A percentile compares a stretch with the other conserved stretches of the same genome.
These are phyloP conservation scores for Uromyces viciae-fabae DNA, from an alignment of 1,284 basidiomycete genomes.

Conservation along the genomic window DNA sequence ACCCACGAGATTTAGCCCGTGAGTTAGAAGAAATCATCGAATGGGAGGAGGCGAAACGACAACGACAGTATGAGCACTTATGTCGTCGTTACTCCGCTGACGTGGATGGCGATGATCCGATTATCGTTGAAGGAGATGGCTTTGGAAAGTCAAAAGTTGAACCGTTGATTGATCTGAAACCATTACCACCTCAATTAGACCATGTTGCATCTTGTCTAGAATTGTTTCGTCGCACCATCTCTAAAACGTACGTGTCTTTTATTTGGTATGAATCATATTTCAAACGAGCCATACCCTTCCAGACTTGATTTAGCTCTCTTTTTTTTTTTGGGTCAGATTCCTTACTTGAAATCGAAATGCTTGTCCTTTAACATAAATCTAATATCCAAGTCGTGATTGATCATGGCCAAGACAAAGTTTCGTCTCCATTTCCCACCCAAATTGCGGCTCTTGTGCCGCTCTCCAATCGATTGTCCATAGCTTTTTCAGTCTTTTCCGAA, in stretches of 20 bases:
- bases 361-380: too few species aligned
- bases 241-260: conserved; percentile 34
- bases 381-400: too few species aligned
- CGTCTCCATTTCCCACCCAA: too few species aligned
- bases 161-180: conserved; percentile 36
- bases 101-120: conserved; percentile 49
- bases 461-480: too few species aligned
- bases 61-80: conserved; percentile 42
- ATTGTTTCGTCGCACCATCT: conserved; percentile 20
- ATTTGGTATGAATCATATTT: too few species aligned
- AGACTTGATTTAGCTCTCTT: too few species aligned
- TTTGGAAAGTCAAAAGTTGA: conserved; percentile 44
- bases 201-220: conserved; percentile 29
- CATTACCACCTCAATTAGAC: conserved; percentile 26
- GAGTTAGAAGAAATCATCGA: conserved; percentile 37
- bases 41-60: conserved; percentile 34
- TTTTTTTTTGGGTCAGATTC: too few species aligned
- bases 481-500: too few species aligned
- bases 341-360: too few species aligned
- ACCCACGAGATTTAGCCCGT: conserved; percentile 22
- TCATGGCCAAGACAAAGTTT: too few species aligned
- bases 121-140: conserved; percentile 50
- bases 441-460: too few species aligned
- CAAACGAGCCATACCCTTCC: too few species aligned
- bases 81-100: conserved; percentile 45